Percentiles rank a stretch among this genome's conserved stretches.
phyloP scores from a whole-genome alignment of 1,284 basidiomycete genomes.

The Pterulicium gracile region DNA sequence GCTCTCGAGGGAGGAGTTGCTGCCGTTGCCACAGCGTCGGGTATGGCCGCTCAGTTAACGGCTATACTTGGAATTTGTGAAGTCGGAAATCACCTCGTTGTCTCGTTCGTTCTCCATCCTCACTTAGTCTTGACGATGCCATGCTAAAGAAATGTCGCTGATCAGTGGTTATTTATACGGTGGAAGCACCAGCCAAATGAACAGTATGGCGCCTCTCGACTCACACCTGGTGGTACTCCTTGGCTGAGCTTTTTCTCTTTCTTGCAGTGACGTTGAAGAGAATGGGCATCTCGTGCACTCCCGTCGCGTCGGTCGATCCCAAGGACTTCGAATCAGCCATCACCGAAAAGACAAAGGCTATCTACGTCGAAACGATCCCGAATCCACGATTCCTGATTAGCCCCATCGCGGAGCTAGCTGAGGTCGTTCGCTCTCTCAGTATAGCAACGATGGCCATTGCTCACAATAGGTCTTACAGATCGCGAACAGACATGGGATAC shows the following conservation, averaged over 20 bases:
- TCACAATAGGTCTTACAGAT: slow-evolving; percentile 14
- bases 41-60: slow-evolving; percentile 58
- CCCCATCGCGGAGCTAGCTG: slow-evolving; percentile 24
- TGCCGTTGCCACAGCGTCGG: slow-evolving; percentile 51
- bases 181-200: too few species aligned
- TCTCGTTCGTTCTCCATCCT: too few species aligned
- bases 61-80: slow-evolving; percentile 39
- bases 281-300: slow-evolving; percentile 33
- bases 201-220: too few species aligned
- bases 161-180: too few species aligned
- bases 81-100: slow-evolving; percentile 53
- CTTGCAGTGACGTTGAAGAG: slow-evolving; percentile 21
- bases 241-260: too few species aligned
- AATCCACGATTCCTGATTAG: slow-evolving; percentile 52
- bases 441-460: too few species aligned
- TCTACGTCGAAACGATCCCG: slow-evolving; percentile 51
- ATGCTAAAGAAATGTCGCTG: too few species aligned
- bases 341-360: slow-evolving; percentile 36
- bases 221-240: too few species aligned
- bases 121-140: too few species aligned
- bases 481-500: slow-evolving; percentile 47
- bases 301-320: slow-evolving; percentile 27
- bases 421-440: too few species aligned
- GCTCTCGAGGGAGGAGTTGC: slow-evolving; percentile 56
- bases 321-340: slow-evolving; percentile 39